Conservation (phyloP, 202 grass and related monocot species). For the Saccharum hybrid region DNA sequence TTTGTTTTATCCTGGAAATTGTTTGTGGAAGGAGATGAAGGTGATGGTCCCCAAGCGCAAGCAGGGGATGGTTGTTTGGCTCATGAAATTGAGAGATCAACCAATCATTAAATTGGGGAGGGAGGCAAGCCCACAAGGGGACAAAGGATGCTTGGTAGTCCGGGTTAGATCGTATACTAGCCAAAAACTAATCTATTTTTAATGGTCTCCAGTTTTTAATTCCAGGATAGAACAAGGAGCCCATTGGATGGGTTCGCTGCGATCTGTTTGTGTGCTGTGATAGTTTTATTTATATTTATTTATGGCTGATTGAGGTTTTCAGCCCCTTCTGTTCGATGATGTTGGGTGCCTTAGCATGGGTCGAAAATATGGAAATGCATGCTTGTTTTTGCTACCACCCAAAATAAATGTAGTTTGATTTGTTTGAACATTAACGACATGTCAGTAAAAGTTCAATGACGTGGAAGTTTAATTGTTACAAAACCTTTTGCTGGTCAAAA, state of each 20-base stretch:
- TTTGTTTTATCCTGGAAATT: constrained; percentile 36
- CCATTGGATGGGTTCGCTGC: constrained; percentile 50
- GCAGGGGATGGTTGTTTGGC: background rate
- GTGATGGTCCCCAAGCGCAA: too few relatives aligned
- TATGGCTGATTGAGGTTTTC: constrained; percentile 44
- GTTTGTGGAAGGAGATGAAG: background rate
- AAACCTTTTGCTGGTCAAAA: too few relatives aligned
- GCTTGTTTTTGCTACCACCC: background rate
- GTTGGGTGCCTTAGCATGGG: background rate
- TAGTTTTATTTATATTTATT: constrained; percentile 8
- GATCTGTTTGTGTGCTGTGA: constrained; percentile 41
- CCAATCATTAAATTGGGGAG: constrained; percentile 68
- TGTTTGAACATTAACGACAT: background rate
- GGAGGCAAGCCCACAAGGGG: constrained; percentile 34
- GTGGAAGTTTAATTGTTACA: too few relatives aligned
- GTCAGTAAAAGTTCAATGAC: background rate
- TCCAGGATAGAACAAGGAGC: constrained; percentile 26
- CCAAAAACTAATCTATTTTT: constrained; percentile 18
- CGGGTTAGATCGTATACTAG: constrained; percentile 49
- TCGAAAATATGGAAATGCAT: background rate
- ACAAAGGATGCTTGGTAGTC: constrained; percentile 67
- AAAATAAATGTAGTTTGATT: background rate
- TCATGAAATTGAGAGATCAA: constrained; percentile 65
- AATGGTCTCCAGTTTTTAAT: constrained; percentile 35
- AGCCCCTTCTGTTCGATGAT: constrained; percentile 41